These are phyloP conservation scores for Sugiyamaella neomexicana DNA, from an alignment of 1,139 yeast genomes.

Conservation along the genomic window DNA sequence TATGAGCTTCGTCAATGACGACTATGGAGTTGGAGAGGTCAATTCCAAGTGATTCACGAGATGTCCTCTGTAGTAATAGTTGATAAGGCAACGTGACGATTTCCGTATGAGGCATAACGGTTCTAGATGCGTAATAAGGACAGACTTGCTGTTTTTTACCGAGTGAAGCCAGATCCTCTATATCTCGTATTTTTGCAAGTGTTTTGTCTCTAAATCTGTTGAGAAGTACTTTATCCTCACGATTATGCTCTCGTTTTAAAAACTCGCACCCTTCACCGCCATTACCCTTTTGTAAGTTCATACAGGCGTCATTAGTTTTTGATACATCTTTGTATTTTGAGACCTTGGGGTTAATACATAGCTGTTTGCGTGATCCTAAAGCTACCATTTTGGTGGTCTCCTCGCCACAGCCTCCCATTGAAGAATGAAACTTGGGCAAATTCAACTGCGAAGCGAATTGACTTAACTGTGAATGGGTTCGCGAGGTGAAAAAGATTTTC, in stretches of 20 bases:
- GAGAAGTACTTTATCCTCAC: slow-evolving; percentile 40
- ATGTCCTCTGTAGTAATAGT: slow-evolving; percentile 61
- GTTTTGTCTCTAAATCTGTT: slow-evolving; percentile 59
- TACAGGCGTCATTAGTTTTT: slow-evolving; percentile 79
- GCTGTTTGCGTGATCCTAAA: slow-evolving; percentile 75
- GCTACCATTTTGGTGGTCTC: slow-evolving; percentile 33
- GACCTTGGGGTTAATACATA: slow-evolving; percentile 73
- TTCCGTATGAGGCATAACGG: slow-evolving; percentile 59
- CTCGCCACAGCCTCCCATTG: slow-evolving; percentile 39
- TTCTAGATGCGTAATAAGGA: slow-evolving; percentile 78
- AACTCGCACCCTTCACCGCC: slow-evolving; percentile 51
- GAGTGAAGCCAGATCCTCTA: slow-evolving; percentile 69
- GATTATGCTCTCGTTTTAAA: slow-evolving; percentile 43
- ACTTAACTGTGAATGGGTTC: slow-evolving; percentile 87
- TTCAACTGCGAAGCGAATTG: slow-evolving; percentile 78
- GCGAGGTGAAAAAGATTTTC: slow-evolving; percentile 67
- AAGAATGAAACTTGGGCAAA: slow-evolving; percentile 64
- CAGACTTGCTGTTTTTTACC: slow-evolving; percentile 64
- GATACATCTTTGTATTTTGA: slow-evolving; percentile 50
- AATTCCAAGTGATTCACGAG: slow-evolving; percentile 62
- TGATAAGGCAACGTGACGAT: slow-evolving; percentile 86
- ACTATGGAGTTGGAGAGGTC: slow-evolving; percentile 65
- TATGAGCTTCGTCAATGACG: slow-evolving; percentile 92
- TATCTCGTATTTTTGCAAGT: slow-evolving; percentile 68
- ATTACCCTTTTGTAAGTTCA: slow-evolving; percentile 56